Conservation (phyloP, 495 filamentous ascomycete genomes). For the Aspergillus asperescens region DNA sequence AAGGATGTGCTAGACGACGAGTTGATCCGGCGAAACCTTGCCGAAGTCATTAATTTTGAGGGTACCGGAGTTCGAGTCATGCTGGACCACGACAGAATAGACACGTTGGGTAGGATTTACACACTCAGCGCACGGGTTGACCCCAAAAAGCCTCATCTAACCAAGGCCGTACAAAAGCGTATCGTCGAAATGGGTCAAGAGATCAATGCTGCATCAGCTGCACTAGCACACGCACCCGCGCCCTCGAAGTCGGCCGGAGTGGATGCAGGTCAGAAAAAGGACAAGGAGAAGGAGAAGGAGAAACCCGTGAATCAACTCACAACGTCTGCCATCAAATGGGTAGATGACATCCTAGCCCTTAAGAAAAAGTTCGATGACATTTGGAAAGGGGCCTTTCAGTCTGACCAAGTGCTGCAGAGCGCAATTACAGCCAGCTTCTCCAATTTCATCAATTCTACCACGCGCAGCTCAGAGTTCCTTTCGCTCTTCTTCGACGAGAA, state of each 20-base stretch:
- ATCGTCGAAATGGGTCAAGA: conserved; percentile 74
- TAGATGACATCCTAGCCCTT: conserved; percentile 77
- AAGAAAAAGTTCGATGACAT: conserved; percentile 88
- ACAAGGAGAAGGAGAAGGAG: conserved; percentile 45
- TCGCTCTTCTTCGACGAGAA: conserved; percentile 98
- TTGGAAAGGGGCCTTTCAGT: conserved; percentile 60
- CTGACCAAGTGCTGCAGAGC: conserved; percentile 73
- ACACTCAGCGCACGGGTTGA: conserved; percentile 74
- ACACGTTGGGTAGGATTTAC: conserved; percentile 73
- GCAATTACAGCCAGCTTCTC: conserved; percentile 78
- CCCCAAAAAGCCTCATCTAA: conserved; percentile 63
- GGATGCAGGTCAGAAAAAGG: conserved; percentile 32
- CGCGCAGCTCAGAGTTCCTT: conserved; percentile 79
- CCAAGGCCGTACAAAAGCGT: conserved; percentile 62
- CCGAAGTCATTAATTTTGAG: conserved; percentile 78
- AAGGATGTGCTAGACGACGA: conserved; percentile 71
- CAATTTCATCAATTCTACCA: conserved; percentile 85
- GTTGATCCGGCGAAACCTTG: conserved; percentile 67
- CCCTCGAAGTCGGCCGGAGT: conserved; percentile 22
- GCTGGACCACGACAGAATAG: conserved; percentile 81
- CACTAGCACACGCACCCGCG: conserved; percentile 18
- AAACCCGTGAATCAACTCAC: conserved; percentile 61
- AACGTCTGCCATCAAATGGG: conserved; percentile 85
- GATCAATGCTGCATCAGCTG: conserved; percentile 63
- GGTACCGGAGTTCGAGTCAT: conserved; percentile 78